Percentiles rank a stretch among this genome's conserved stretches.
Evolutionary conservation across 2,329 filamentous ascomycete genomes (phyloP).

Genomic region (Furcasterigmium furcatum): DNA sequence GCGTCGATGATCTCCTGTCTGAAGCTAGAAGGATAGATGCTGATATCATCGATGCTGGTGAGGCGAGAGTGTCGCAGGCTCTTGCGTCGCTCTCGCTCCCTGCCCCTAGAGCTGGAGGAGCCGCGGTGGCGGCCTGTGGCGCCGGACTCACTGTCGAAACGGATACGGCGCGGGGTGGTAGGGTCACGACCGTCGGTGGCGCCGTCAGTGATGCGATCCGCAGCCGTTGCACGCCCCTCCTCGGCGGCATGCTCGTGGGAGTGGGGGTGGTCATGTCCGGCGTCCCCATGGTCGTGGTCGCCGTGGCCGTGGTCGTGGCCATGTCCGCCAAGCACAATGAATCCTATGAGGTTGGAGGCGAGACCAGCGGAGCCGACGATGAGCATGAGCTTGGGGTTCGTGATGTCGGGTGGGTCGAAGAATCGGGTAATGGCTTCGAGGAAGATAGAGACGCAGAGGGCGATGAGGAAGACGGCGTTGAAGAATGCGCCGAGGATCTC

Average conservation of each 20-base stretch:
- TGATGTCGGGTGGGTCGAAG: slow-evolving; percentile 84
- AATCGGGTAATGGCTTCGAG: slow-evolving; percentile 92
- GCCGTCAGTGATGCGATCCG: slow-evolving; percentile 36
- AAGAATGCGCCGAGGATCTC: slow-evolving; percentile 95
- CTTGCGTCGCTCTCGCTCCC: slow-evolving; percentile 37
- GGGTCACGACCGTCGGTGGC: slow-evolving; percentile 47
- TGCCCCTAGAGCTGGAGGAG: slow-evolving; percentile 29
- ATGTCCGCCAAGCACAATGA: slow-evolving; percentile 90
- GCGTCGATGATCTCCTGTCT: slow-evolving; percentile 89
- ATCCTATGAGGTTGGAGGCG: slow-evolving; percentile 82
- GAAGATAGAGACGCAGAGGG: slow-evolving; percentile 92
- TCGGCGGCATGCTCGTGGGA: slow-evolving; percentile 41
- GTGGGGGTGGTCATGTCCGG: slow-evolving; percentile 32
- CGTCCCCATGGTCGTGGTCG: slow-evolving; percentile 48
- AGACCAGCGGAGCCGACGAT: slow-evolving; percentile 86
- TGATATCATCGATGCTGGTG: slow-evolving; percentile 68
- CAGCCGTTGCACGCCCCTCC: slow-evolving; percentile 44
- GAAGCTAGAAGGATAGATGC: slow-evolving; percentile 86
- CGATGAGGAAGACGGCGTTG: slow-evolving; percentile 96
- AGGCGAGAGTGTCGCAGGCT: slow-evolving; percentile 55
- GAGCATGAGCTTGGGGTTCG: slow-evolving; percentile 80
- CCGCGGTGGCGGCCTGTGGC: slow-evolving; percentile 21
- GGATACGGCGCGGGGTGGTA: slow-evolving; percentile 34
- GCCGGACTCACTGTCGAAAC: slow-evolving; percentile 30
- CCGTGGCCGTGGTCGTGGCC: slow-evolving; percentile 73